Percentiles rank a stretch among this genome's conserved stretches.
These are phyloP conservation scores for Tulasnella sp. DNA, from an alignment of 768 basidiomycete genomes.

Conservation along the genomic window DNA sequence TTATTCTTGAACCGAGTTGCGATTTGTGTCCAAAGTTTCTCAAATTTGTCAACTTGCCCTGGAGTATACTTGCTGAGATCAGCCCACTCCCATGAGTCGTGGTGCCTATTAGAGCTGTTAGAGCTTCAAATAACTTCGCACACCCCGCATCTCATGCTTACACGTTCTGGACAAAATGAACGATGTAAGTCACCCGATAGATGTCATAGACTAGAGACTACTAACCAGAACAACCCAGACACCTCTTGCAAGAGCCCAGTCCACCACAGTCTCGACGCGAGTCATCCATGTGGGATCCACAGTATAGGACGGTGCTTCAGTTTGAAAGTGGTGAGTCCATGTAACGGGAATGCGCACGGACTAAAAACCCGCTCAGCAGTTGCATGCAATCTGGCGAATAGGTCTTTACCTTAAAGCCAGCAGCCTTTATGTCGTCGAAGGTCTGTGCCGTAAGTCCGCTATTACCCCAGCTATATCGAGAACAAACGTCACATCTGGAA, in stretches of 20 bases:
- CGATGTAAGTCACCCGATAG: too few relatives aligned
- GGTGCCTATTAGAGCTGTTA: not conserved
- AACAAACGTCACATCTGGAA: not conserved
- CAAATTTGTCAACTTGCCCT: not conserved
- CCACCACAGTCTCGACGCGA: not conserved
- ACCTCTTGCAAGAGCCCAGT: not conserved
- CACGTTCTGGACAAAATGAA: too few relatives aligned
- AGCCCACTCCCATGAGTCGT: conserved; percentile 5
- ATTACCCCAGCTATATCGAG: conserved; percentile 2
- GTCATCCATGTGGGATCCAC: conserved; percentile 5
- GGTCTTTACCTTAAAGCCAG: not conserved
- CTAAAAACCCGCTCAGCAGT: not conserved
- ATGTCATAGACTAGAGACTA: too few relatives aligned
- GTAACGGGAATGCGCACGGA: conserved; percentile 1
- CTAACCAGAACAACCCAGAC: not conserved
- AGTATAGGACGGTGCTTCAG: not conserved
- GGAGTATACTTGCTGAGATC: not conserved
- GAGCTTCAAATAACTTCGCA: too few relatives aligned
- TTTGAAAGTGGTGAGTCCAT: conserved; percentile 1
- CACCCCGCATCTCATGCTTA: too few relatives aligned
- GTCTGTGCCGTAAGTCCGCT: not conserved
- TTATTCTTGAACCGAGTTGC: not conserved
- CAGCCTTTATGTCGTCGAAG: not conserved
- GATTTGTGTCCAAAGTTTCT: not conserved
- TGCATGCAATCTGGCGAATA: not conserved